Evolutionary conservation across 139 green algal species (phyloP).

Genomic region (Choricystis sp.): DNA sequence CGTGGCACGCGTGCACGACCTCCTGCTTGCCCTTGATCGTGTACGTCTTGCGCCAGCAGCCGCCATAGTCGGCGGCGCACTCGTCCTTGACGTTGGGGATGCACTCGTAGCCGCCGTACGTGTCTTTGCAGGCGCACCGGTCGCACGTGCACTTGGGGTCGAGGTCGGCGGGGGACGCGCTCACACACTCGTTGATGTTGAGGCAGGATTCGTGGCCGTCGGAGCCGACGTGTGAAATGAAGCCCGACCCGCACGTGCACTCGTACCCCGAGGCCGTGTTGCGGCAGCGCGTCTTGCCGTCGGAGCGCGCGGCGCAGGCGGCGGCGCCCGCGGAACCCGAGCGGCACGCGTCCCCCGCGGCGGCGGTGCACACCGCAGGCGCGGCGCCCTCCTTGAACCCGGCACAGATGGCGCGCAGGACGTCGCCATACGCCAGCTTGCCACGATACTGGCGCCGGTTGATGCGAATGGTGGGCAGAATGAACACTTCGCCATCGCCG

Average conservation of each 20-base stretch:
- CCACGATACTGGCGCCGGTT: conserved; percentile 80
- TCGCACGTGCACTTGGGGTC: conserved; percentile 42
- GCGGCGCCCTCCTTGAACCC: conserved; percentile 50
- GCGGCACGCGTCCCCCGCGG: conserved; percentile 44
- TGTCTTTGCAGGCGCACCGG: conserved; percentile 63
- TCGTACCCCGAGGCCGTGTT: conserved; percentile 62
- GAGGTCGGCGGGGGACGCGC: conserved; percentile 14
- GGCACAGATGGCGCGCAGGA: conserved; percentile 73
- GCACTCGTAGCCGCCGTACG: conserved; percentile 49
- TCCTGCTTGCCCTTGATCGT: conserved; percentile 17
- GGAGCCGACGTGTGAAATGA: conserved; percentile 14
- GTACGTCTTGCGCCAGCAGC: conserved; percentile 34
- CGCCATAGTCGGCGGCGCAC: conserved; percentile 35
- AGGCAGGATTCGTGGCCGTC: conserved; percentile 34
- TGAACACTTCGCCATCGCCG: conserved; percentile 39
- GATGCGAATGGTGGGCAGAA: conserved; percentile 79
- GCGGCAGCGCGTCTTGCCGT: conserved; percentile 45
- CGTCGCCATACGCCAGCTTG: conserved; percentile 31
- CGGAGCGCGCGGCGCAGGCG: conserved; percentile 29
- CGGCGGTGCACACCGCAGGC: conserved; percentile 50
- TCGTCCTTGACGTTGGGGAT: conserved; percentile 34
- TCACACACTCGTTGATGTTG: conserved; percentile 60
- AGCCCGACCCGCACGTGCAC: conserved; percentile 59
- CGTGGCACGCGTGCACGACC: conserved; percentile 30
- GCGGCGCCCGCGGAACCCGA: conserved; percentile 28